phyloP scores from a whole-genome alignment of 176 grass and related monocot genomes.

The Aegilops umbellulata region DNA sequence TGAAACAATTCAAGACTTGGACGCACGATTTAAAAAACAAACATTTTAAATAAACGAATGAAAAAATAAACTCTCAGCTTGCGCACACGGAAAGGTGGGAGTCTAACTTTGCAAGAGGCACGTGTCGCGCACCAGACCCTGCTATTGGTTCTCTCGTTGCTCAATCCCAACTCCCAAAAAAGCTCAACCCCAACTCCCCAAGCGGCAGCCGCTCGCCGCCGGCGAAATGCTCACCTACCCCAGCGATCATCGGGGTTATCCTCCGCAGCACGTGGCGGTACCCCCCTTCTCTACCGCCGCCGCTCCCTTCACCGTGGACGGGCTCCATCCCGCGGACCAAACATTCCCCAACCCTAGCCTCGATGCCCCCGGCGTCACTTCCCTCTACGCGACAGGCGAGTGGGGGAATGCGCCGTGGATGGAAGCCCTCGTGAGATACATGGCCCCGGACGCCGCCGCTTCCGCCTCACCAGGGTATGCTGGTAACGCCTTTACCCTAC shows the following conservation, averaged over 20 bases:
- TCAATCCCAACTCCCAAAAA: not conserved
- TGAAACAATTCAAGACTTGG: no score
- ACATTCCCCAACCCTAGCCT: conserved; percentile 6
- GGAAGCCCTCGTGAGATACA: conserved; percentile 52
- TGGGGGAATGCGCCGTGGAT: conserved; percentile 50
- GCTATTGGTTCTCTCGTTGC: not conserved
- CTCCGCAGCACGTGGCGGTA: not conserved
- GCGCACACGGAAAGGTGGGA: no score
- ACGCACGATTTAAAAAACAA: no score
- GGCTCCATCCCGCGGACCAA: conserved; percentile 34
- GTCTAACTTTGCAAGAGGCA: no score
- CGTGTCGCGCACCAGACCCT: no score
- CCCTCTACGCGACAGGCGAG: conserved; percentile 26
- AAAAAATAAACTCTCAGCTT: no score
- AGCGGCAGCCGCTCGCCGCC: conserved; percentile 5
- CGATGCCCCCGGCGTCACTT: conserved; percentile 41
- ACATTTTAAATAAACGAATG: no score
- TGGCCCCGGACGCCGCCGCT: not conserved
- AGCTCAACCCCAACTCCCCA: not conserved
- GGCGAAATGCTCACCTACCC: conserved; percentile 34
- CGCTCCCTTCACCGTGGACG: conserved; percentile 43
- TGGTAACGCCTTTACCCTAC: conserved; percentile 10
- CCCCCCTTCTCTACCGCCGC: conserved; percentile 47
- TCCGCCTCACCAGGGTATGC: not conserved
- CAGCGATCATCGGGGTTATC: conserved; percentile 18